Evolutionary conservation across 2,329 filamentous ascomycete species (phyloP), one percentile per base, ranked within the genome.

Genomic region (Didymella exigua): DNA sequence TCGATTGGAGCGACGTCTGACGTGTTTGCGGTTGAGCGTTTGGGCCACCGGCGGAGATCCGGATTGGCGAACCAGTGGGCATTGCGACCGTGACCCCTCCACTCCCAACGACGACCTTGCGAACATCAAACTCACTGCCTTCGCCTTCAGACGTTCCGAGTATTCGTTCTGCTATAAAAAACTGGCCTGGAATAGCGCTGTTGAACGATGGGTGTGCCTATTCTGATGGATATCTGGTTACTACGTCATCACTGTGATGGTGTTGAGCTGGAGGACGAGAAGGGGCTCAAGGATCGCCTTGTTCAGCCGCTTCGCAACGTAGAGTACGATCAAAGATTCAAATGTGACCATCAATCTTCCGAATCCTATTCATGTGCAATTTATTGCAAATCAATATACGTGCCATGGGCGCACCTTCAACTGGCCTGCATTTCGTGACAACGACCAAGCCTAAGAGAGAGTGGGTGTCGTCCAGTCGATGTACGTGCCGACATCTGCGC

Each of bases 401-500:
- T 14, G 24, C 31, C 4, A 16, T 18, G 46, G 24, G 37, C 21
- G 46, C 13, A 26, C 23, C n/a, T 19, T 45, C 10, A 45, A 34
- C 18, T n/a, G 14, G 31, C 26, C 31, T 30, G 13, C 11, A 14
- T 52, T 26, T 45, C 23, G 8, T n/a, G 19, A 19, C 3, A 24
- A 16, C 10, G 18, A 27, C 18, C 5, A 16, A 7, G 16, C 11
- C 58, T 73, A 75, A 49, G 70, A 60, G 43, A 75, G 65, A 13
- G 68, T 70, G 19, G 71, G 72, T 13, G 66, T 49, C 5, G 69
- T 74, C 72, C 72, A 75, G 63, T 74, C 71, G 61, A 75, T 70
- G 63, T 74, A 75, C 37, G 66, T 66, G 23, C 60, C 61, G 36
- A 63, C 60, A 57, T 75, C 68, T 3, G 66, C 67, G 30, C 65